Evolutionary conservation across 148 eudicot genomes (phyloP).

Genomic region (Chenopodium quinoa): DNA sequence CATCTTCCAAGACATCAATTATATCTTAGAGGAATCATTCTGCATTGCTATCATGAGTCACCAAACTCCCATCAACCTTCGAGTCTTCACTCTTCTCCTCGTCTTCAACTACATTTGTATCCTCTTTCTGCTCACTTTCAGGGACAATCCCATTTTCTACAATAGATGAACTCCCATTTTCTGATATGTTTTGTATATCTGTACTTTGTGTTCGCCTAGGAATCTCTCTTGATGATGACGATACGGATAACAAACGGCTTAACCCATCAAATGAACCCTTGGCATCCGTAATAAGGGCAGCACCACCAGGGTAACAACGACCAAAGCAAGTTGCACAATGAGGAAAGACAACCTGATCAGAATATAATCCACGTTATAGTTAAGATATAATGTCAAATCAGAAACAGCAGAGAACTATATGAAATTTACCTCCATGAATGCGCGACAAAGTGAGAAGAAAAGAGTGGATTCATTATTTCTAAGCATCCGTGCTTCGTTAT

Average conservation of each 20-base stretch:
- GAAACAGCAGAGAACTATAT: conserved; percentile 1
- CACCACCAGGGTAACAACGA: conserved; percentile 86
- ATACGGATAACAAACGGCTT: conserved; percentile 59
- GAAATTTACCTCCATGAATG: conserved; percentile 73
- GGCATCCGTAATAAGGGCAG: conserved; percentile 60
- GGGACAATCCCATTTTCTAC: conserved; percentile 54
- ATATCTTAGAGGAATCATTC: not conserved
- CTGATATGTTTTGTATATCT: conserved; percentile 37
- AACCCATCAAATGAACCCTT: conserved; percentile 74
- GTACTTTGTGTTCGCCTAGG: conserved; percentile 46
- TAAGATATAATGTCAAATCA: not conserved
- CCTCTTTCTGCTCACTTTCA: conserved; percentile 34
- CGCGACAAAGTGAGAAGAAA: conserved; percentile 90
- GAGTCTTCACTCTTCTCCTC: conserved; percentile 14
- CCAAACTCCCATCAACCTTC: conserved; percentile 17
- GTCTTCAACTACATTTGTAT: conserved; percentile 31
- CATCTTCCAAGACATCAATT: not conserved
- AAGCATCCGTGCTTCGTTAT: conserved; percentile 79
- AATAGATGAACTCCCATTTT: conserved; percentile 43
- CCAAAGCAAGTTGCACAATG: conserved; percentile 89
- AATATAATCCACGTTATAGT: not conserved
- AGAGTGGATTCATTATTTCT: conserved; percentile 79
- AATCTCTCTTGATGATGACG: conserved; percentile 52
- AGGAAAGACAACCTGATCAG: conserved; percentile 75
- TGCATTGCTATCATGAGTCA: conserved; percentile 7